A percentile compares a stretch with the other conserved stretches of the same genome.
These are phyloP conservation scores for Lactarius sp. DNA, from an alignment of 768 basidiomycete genomes.

Conservation along the genomic window DNA sequence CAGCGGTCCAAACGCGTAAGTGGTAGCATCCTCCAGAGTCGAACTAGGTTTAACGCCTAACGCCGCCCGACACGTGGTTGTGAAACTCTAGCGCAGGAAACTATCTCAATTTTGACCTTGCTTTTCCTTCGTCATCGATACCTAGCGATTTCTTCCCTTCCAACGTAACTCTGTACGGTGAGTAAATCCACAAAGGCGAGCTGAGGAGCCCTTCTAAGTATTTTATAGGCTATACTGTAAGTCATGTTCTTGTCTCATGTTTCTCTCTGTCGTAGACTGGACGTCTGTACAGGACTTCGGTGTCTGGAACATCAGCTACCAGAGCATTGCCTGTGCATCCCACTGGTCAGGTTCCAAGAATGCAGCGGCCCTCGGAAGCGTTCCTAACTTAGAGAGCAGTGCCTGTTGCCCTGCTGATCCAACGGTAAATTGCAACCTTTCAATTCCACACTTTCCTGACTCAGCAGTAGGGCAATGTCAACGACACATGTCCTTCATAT, in stretches of 20 bases:
- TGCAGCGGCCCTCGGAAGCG: conserved; percentile 62
- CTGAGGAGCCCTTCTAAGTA: background rate
- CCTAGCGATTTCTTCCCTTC: conserved; percentile 72
- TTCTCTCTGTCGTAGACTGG: background rate
- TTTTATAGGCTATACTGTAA: conserved; percentile 38
- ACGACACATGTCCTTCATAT: conserved; percentile 61
- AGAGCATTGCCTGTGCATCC: conserved; percentile 53
- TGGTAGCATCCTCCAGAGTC: conserved; percentile 5
- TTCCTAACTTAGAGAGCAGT: conserved; percentile 47
- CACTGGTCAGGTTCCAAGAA: conserved; percentile 62
- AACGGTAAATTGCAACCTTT: conserved; percentile 37
- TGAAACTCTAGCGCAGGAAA: conserved; percentile 49
- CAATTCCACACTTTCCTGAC: background rate
- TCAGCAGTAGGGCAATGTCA: conserved; percentile 20
- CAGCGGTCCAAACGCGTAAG: conserved; percentile 59
- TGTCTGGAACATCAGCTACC: conserved; percentile 78
- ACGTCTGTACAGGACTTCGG: conserved; percentile 62
- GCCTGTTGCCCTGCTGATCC: conserved; percentile 75
- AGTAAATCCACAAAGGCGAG: conserved; percentile 17
- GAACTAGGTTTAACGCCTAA: background rate
- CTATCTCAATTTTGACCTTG: conserved; percentile 78
- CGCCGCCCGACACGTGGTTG: background rate
- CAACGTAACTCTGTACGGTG: conserved; percentile 59
- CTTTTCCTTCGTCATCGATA: conserved; percentile 66
- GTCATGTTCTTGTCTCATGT: conserved; percentile 14